Conservation (phyloP, 352 stramenopile species). For the Blastocystis sp. region DNA sequence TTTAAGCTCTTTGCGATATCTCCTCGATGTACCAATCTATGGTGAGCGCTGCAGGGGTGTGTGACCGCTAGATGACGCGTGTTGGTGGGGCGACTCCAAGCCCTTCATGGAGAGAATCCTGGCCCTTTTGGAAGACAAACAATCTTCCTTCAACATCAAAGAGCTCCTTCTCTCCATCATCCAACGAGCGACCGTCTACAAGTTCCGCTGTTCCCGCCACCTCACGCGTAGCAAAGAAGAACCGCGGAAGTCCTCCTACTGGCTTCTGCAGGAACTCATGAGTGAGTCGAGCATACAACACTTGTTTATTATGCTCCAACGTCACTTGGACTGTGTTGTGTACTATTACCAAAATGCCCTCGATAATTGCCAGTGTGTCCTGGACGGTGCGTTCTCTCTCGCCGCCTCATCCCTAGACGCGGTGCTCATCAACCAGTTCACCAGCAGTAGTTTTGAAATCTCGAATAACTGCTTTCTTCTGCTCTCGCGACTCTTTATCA, state of each 20-base stretch:
- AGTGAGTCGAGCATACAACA: background rate
- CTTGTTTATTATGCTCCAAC: conserved; percentile 22
- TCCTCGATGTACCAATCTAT: conserved; percentile 33
- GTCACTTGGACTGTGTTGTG: background rate
- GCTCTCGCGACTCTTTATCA: background rate
- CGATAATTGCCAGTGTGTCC: background rate
- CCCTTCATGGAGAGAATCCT: background rate
- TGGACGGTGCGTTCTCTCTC: background rate
- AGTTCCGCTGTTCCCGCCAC: background rate
- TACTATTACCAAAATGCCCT: background rate
- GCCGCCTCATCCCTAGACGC: background rate
- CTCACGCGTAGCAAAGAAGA: conserved; percentile 19
- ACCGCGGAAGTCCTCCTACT: background rate
- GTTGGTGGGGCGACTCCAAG: conserved; percentile 61
- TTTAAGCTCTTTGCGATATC: conserved; percentile 52
- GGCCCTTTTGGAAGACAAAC: background rate
- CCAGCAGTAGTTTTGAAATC: conserved; percentile 3
- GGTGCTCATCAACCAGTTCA: background rate
- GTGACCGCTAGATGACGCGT: conserved; percentile 6
- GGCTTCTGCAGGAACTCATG: conserved; percentile 1
- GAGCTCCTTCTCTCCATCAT: conserved; percentile 61
- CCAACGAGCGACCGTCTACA: conserved; percentile 27
- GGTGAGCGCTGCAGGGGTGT: background rate
- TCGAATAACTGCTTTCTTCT: conserved; percentile 25
- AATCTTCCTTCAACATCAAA: conserved; percentile 50